phyloP scores from a whole-genome alignment of 169 alveolate species.

The Fabrea salina region DNA sequence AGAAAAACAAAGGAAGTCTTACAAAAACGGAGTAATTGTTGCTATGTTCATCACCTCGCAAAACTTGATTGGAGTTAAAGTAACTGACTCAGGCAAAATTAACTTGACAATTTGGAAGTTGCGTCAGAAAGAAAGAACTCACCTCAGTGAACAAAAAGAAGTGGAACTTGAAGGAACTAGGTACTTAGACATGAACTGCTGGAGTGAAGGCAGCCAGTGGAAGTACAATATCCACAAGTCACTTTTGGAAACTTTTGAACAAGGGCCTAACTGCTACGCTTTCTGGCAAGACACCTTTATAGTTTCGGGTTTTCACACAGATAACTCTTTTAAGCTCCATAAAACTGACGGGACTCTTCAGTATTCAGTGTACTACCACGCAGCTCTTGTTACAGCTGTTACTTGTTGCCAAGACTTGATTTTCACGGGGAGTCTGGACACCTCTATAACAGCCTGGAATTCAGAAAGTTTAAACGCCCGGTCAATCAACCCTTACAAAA shows the following conservation, averaged over 20 bases:
- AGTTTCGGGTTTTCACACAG: constrained; percentile 16
- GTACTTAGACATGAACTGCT: background rate
- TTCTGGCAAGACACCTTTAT: background rate
- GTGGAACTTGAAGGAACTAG: constrained; percentile 16
- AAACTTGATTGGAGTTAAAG: background rate
- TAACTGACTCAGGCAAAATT: background rate
- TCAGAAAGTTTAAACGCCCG: background rate
- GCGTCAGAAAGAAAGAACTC: background rate
- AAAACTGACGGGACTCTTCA: background rate
- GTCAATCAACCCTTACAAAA: background rate
- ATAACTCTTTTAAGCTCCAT: constrained; percentile 30
- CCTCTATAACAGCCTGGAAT: constrained; percentile 20
- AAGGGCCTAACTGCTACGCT: background rate
- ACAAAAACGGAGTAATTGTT: background rate
- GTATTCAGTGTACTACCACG: background rate
- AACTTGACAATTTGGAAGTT: background rate
- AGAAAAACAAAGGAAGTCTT: background rate
- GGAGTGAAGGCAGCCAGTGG: background rate
- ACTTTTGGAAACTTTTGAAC: background rate
- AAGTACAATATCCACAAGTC: background rate
- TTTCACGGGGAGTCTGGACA: constrained; percentile 29
- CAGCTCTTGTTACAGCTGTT: constrained; percentile 23
- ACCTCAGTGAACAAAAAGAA: background rate
- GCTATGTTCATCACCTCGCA: background rate
- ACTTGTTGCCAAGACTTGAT: background rate